phyloP scores from a whole-genome alignment of 331 rosid genomes.

The Arachis monticola region DNA sequence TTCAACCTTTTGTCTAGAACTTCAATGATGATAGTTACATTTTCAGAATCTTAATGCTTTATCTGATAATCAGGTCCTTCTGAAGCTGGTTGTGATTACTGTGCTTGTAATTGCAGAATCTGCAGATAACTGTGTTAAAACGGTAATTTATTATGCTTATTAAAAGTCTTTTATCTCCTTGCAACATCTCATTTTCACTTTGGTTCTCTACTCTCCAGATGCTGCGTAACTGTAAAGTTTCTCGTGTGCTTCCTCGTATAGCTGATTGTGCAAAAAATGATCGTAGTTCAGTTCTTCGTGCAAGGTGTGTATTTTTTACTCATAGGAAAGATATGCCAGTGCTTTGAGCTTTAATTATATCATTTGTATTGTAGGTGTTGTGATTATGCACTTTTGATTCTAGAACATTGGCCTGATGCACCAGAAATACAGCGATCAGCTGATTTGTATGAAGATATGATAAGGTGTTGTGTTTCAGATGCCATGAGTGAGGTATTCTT shows the following conservation, averaged over 20 bases:
- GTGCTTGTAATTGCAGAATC: conserved; percentile 99
- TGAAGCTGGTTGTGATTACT: conserved; percentile 99
- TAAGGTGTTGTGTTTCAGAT: conserved; percentile 93
- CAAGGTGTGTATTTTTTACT: conserved; percentile 63
- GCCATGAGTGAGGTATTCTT: conserved; percentile 97
- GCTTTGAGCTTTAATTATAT: conserved; percentile 38
- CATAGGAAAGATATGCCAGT: background rate
- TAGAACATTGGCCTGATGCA: conserved; percentile 98
- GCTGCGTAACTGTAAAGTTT: conserved; percentile 94
- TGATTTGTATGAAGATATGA: conserved; percentile 87
- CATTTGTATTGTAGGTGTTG: conserved; percentile 73
- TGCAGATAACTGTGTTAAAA: conserved; percentile 96
- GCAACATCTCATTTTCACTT: conserved; percentile 32
- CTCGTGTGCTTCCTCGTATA: conserved; percentile 89
- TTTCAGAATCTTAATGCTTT: conserved; percentile 39
- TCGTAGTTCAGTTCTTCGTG: conserved; percentile 93
- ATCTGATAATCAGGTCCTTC: conserved; percentile 80
- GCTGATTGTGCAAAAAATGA: conserved; percentile 95
- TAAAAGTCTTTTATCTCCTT: conserved; percentile 28
- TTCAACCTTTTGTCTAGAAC: conserved; percentile 43
- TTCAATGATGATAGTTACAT: conserved; percentile 21
- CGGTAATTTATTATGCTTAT: conserved; percentile 57
- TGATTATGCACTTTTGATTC: conserved; percentile 91
- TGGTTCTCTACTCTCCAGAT: conserved; percentile 58
- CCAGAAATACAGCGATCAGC: conserved; percentile 93